Evolutionary conservation across 1,139 yeast genomes (phyloP).

Genomic region (Blastobotrys serpentis): DNA sequence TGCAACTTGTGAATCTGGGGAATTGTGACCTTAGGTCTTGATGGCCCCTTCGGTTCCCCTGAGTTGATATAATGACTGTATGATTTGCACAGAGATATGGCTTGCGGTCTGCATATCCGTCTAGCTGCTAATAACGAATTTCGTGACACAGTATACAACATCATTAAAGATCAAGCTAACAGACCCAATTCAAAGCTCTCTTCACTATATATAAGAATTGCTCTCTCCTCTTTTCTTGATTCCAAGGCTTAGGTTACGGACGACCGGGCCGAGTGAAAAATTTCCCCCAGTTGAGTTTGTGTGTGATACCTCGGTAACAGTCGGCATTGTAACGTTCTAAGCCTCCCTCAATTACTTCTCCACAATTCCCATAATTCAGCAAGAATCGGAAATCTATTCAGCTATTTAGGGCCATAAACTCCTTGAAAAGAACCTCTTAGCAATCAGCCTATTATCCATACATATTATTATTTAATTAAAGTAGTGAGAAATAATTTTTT

Average conservation of each 20-base stretch:
- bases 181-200: not conserved
- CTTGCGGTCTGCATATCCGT: not conserved
- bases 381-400: too few relatives aligned
- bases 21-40: slow-evolving; percentile 37
- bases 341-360: too few relatives aligned
- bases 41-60: slow-evolving; percentile 3
- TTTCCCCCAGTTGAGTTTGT: not conserved
- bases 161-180: not conserved
- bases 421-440: too few relatives aligned
- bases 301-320: not conserved
- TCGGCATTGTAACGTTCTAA: too few relatives aligned
- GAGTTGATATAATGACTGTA: slow-evolving; percentile 22
- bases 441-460: too few relatives aligned
- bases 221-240: not conserved
- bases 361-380: too few relatives aligned
- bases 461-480: too few relatives aligned
- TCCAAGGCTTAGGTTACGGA: not conserved
- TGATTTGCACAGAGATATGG: slow-evolving; percentile 1
- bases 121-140: not conserved
- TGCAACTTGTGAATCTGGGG: slow-evolving; percentile 49
- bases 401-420: too few relatives aligned
- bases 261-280: slow-evolving; percentile 4
- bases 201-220: not conserved
- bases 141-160: not conserved
- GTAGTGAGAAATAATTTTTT: too few relatives aligned